These are phyloP conservation scores for Picochlorum sp. DNA, from an alignment of 139 green algal species.

Conservation along the genomic window DNA sequence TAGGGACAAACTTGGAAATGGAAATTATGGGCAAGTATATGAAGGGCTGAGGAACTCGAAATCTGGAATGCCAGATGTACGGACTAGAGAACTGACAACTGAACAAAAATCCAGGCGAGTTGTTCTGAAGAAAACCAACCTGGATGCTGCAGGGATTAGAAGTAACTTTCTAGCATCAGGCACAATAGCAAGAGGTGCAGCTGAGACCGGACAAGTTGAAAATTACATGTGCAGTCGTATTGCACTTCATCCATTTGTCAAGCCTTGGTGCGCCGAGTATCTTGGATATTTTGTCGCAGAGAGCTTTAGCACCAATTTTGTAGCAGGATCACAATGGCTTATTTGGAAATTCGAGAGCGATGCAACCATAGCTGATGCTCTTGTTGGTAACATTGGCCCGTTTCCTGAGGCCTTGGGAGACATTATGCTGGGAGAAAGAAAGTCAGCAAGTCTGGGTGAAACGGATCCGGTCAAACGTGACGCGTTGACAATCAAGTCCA, in stretches of 20 bases:
- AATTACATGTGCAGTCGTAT: slow-evolving; percentile 62
- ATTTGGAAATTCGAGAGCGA: slow-evolving; percentile 87
- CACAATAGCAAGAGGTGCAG: slow-evolving; percentile 70
- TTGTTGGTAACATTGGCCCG: slow-evolving; percentile 36
- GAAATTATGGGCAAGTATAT: slow-evolving; percentile 82
- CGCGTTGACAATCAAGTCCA: slow-evolving; percentile 38
- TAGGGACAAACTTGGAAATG: slow-evolving; percentile 56
- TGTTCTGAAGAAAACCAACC: slow-evolving; percentile 83
- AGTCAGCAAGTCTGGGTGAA: slow-evolving; percentile 1
- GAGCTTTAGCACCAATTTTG: slow-evolving; percentile 40
- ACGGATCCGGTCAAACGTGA: slow-evolving; percentile 32
- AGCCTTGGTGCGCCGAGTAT: slow-evolving; percentile 15
- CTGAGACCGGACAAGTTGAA: slow-evolving; percentile 68
- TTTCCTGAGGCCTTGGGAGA: slow-evolving; percentile 55
- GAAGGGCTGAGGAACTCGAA: slow-evolving; percentile 27
- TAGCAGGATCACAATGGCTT: slow-evolving; percentile 71
- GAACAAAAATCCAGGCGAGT: slow-evolving; percentile 79
- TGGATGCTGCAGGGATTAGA: slow-evolving; percentile 46
- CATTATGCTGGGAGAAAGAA: slow-evolving; percentile 43
- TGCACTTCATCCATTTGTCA: slow-evolving; percentile 3
- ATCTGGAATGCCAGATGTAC: slow-evolving; percentile 12
- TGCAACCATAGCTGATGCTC: slow-evolving; percentile 67
- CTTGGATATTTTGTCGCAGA: slow-evolving; percentile 37
- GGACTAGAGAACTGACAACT: slow-evolving; percentile 33
- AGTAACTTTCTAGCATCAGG: slow-evolving; percentile 66